Percentiles rank a stretch among this genome's conserved stretches.
Evolutionary conservation across 352 stramenopile genomes (phyloP).

Genomic region (Phytopythium boreale): DNA sequence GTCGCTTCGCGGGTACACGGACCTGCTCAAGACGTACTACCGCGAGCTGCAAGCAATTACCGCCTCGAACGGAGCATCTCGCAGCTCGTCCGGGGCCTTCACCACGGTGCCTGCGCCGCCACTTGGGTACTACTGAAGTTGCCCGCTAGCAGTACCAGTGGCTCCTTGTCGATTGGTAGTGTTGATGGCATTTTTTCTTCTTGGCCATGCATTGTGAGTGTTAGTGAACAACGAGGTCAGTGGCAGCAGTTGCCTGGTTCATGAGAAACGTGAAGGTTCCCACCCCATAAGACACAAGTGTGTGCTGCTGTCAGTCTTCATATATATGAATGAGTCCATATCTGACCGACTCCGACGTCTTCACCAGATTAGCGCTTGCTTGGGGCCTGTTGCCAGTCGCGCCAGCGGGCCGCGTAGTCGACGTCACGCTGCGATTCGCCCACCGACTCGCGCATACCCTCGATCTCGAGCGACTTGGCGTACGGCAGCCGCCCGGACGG

Average conservation of each 20-base stretch:
- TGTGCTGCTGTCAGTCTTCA: background rate
- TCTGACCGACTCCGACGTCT: background rate
- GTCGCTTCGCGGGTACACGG: constrained; percentile 60
- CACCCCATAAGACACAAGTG: background rate
- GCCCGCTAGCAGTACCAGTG: too few relatives aligned
- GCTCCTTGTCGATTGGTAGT: too few relatives aligned
- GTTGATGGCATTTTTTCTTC: too few relatives aligned
- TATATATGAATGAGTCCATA: background rate
- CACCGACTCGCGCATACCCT: constrained; percentile 74
- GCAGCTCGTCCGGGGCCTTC: background rate
- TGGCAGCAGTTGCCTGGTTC: background rate
- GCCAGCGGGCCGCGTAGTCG: constrained; percentile 40
- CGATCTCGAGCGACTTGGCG: constrained; percentile 75
- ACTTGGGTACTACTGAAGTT: constrained; percentile 41
- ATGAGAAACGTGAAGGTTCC: background rate
- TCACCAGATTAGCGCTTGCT: background rate
- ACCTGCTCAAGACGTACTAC: constrained; percentile 73
- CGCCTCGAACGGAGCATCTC: background rate
- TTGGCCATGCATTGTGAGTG: too few relatives aligned
- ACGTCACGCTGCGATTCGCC: constrained; percentile 31
- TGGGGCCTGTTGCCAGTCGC: background rate
- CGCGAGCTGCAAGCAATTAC: constrained; percentile 29
- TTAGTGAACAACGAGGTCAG: too few relatives aligned
- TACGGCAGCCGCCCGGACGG: constrained; percentile 67
- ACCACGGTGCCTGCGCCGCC: constrained; percentile 45